phyloP scores from a whole-genome alignment of 2,329 filamentous ascomycete species.

The Phaeosphaeria sp. region DNA sequence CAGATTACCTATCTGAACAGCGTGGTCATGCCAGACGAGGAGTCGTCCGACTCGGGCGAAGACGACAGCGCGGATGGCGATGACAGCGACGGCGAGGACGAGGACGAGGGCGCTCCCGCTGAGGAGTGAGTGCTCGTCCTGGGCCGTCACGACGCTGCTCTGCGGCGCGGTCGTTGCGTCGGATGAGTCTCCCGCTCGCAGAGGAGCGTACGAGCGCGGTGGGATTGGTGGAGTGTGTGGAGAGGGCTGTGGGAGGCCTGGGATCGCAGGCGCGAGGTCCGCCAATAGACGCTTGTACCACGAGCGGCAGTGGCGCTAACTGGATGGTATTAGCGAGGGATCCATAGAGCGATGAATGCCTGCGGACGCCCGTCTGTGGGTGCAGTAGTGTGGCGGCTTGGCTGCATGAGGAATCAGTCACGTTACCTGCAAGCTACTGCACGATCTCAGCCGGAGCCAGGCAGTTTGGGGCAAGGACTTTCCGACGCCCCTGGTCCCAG shows the following conservation, averaged over 20 bases:
- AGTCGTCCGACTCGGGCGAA: constrained; percentile 37
- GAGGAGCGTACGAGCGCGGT: neutral
- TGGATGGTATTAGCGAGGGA: constrained; percentile 24
- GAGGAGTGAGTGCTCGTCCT: neutral
- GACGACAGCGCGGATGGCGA: constrained; percentile 33
- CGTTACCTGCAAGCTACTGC: constrained; percentile 17
- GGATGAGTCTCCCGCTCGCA: neutral
- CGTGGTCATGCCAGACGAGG: constrained; percentile 58
- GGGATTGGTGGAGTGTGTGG: constrained; percentile 27
- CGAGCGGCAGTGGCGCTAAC: constrained; percentile 23
- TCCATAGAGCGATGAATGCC: neutral
- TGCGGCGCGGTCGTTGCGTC: constrained; percentile 21
- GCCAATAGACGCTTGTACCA: constrained; percentile 34
- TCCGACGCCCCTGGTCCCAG: constrained; percentile 25
- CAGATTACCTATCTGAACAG: constrained; percentile 60
- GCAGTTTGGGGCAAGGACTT: constrained; percentile 11
- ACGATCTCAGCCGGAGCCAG: constrained; percentile 16
- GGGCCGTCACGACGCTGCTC: constrained; percentile 14
- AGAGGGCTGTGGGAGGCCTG: constrained; percentile 8
- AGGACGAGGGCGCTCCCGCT: constrained; percentile 31
- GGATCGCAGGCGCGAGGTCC: constrained; percentile 21
- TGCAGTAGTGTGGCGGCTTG: constrained; percentile 31
- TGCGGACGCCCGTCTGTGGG: constrained; percentile 13
- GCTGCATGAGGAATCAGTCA: constrained; percentile 30
- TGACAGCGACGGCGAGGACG: constrained; percentile 27